A percentile compares a stretch with the other conserved stretches of the same genome.
Evolutionary conservation across 164 flowering plant genomes (phyloP).

Genomic region (Buxus sempervirens): DNA sequence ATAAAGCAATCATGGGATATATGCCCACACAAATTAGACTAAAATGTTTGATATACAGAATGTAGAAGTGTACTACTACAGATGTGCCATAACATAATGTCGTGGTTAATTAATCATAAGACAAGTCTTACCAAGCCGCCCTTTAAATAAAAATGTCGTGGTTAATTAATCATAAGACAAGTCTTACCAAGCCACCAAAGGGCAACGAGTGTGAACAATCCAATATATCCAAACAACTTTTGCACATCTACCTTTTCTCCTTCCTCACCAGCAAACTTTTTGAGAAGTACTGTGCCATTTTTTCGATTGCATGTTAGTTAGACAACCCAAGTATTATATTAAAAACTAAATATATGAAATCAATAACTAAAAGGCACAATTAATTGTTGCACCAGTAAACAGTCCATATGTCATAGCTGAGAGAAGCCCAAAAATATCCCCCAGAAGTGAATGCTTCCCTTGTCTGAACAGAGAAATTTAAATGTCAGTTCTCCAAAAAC

Average conservation of each 20-base stretch:
- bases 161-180: neutral
- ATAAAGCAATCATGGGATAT: neutral
- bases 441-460: slow-evolving; percentile 80
- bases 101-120: too few species aligned
- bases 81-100: neutral
- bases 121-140: slow-evolving; percentile 93
- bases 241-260: slow-evolving; percentile 90
- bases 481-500: slow-evolving; percentile 26
- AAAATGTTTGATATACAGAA: too few species aligned
- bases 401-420: slow-evolving; percentile 91
- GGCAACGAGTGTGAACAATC: slow-evolving; percentile 83
- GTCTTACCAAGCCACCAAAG: slow-evolving; percentile 99
- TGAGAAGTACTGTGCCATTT: slow-evolving; percentile 73
- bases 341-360: neutral
- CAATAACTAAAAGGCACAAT: slow-evolving; percentile 1
- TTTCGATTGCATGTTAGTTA: neutral
- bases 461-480: slow-evolving; percentile 42
- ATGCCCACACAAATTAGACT: neutral
- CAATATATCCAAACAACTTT: slow-evolving; percentile 95
- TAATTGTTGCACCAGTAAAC: slow-evolving; percentile 65
- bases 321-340: neutral
- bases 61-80: neutral
- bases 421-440: slow-evolving; percentile 96
- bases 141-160: too few species aligned
- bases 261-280: slow-evolving; percentile 89